phyloP scores from a whole-genome alignment of 352 stramenopile species.

The Phytophthora melonis region DNA sequence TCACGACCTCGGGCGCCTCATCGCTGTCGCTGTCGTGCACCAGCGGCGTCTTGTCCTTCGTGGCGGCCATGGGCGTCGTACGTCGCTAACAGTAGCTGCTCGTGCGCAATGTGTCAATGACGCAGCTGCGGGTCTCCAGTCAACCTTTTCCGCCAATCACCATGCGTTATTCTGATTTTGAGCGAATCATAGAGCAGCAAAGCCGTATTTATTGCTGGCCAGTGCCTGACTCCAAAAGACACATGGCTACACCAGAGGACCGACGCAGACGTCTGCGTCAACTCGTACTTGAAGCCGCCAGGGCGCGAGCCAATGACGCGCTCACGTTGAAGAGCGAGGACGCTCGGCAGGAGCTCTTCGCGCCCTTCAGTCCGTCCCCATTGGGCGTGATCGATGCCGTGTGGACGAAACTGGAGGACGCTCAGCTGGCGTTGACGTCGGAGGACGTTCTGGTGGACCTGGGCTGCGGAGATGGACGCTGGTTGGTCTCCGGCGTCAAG shows the following conservation, averaged over 20 bases:
- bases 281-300: slow-evolving; percentile 76
- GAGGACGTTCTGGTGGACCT: slow-evolving; percentile 83
- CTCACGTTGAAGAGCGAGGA: slow-evolving; percentile 44
- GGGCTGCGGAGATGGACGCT: slow-evolving; percentile 82
- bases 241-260: slow-evolving; percentile 39
- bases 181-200: slow-evolving; percentile 28
- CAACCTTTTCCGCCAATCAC: slow-evolving; percentile 49
- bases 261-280: slow-evolving; percentile 52
- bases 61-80: slow-evolving; percentile 24
- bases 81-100: neutral
- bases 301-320: slow-evolving; percentile 48
- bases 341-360: slow-evolving; percentile 57
- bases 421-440: slow-evolving; percentile 23
- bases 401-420: slow-evolving; percentile 55
- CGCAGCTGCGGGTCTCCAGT: slow-evolving; percentile 23
- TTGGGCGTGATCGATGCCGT: slow-evolving; percentile 64
- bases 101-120: slow-evolving; percentile 22
- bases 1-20: slow-evolving; percentile 81
- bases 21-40: slow-evolving; percentile 56
- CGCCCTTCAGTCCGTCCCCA: slow-evolving; percentile 81
- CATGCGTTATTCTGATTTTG: neutral
- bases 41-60: slow-evolving; percentile 38
- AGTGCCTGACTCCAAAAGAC: too few relatives aligned
- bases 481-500: slow-evolving; percentile 75
- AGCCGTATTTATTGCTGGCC: slow-evolving; percentile 14